Evolutionary conservation across 2,329 filamentous ascomycete species (phyloP).

Genomic region (Fusarium sp.): DNA sequence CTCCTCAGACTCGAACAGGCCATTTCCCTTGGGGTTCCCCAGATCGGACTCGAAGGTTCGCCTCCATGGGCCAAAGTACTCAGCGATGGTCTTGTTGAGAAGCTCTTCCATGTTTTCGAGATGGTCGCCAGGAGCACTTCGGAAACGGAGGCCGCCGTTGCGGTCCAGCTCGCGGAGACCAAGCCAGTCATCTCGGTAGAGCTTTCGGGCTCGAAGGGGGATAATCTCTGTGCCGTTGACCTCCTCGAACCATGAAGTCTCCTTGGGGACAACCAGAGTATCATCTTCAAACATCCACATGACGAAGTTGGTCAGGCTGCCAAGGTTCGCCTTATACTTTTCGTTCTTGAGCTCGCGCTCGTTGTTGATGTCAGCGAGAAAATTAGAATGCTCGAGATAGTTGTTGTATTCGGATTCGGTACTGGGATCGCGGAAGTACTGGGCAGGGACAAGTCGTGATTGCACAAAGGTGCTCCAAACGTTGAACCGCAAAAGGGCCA

Average conservation of each 20-base stretch:
- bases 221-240: slow-evolving; percentile 80
- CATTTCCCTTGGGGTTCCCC: slow-evolving; percentile 24
- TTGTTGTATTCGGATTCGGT: slow-evolving; percentile 64
- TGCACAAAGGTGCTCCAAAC: slow-evolving; percentile 88
- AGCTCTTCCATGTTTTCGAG: slow-evolving; percentile 82
- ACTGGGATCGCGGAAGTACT: slow-evolving; percentile 86
- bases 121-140: slow-evolving; percentile 81
- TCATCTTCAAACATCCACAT: slow-evolving; percentile 94
- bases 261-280: slow-evolving; percentile 87
- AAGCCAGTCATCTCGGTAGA: slow-evolving; percentile 96
- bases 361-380: slow-evolving; percentile 96
- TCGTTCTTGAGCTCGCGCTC: slow-evolving; percentile 83
- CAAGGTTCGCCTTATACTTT: slow-evolving; percentile 80
- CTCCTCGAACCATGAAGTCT: slow-evolving; percentile 92
- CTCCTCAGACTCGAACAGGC: slow-evolving; percentile 53
- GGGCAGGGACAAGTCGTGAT: slow-evolving; percentile 86
- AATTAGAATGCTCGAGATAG: slow-evolving; percentile 88
- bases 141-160: slow-evolving; percentile 84
- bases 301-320: slow-evolving; percentile 80
- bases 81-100: slow-evolving; percentile 75
- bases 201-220: slow-evolving; percentile 74
- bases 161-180: slow-evolving; percentile 85
- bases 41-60: slow-evolving; percentile 54
- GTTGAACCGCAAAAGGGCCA: slow-evolving; percentile 82
- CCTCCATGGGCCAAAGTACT: slow-evolving; percentile 74